phyloP scores from a whole-genome alignment of 2,329 filamentous ascomycete genomes.

The Sporothrix humicola region DNA sequence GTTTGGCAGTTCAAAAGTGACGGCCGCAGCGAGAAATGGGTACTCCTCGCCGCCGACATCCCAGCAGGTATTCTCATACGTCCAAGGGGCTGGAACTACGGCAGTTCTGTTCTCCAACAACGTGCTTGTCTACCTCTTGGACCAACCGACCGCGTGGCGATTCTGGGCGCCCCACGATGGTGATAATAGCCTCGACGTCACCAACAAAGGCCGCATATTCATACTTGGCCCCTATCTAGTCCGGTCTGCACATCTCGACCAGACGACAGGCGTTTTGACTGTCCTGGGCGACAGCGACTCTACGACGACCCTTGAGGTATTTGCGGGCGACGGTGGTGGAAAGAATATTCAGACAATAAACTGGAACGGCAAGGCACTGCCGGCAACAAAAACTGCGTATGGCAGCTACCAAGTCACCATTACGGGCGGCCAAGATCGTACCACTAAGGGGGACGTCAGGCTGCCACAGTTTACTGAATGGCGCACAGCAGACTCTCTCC shows the following conservation, averaged over 20 bases:
- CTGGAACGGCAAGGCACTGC: constrained; percentile 61
- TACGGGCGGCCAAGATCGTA: constrained; percentile 56
- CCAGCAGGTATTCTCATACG: constrained; percentile 51
- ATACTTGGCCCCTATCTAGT: constrained; percentile 54
- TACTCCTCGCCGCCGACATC: constrained; percentile 43
- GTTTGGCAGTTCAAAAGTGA: constrained; percentile 50
- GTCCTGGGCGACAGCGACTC: constrained; percentile 35
- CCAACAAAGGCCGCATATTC: constrained; percentile 57
- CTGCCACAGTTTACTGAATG: constrained; percentile 55
- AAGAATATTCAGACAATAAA: constrained; percentile 55
- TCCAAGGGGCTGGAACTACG: constrained; percentile 53
- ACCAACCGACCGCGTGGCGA: constrained; percentile 59
- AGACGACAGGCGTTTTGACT: constrained; percentile 43
- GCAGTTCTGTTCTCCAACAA: constrained; percentile 57
- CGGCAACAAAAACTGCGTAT: constrained; percentile 49
- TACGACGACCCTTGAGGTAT: constrained; percentile 53
- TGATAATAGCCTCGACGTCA: constrained; percentile 42
- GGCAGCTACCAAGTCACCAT: constrained; percentile 57
- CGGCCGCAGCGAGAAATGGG: constrained; percentile 40
- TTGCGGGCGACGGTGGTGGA: constrained; percentile 52
- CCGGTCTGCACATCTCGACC: constrained; percentile 31
- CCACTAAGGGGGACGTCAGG: constrained; percentile 41
- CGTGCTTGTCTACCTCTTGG: constrained; percentile 58
- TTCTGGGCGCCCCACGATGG: constrained; percentile 57
- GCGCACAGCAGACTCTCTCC: constrained; percentile 67